Evolutionary conservation across 1,139 yeast species (phyloP).

Genomic region (Yamadazyma sp.): DNA sequence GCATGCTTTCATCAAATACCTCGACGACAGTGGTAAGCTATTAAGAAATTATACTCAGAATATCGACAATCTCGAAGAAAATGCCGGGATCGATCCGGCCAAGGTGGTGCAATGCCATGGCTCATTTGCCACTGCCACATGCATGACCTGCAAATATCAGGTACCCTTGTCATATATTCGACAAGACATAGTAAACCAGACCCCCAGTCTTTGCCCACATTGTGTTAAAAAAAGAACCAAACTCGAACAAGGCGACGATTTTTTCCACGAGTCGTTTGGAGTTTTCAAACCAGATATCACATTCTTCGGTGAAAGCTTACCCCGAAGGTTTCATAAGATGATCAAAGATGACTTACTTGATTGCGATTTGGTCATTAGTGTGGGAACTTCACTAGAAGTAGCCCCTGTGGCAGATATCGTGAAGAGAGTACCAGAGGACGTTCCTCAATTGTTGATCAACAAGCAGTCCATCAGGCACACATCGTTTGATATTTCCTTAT

Average conservation of each 20-base stretch:
- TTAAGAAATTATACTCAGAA: conserved; percentile 92
- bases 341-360: conserved; percentile 57
- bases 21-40: conserved; percentile 77
- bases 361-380: conserved; percentile 82
- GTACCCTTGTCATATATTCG: conserved; percentile 70
- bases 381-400: conserved; percentile 93
- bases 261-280: conserved; percentile 56
- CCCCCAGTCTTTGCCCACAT: conserved; percentile 71
- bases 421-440: conserved; percentile 62
- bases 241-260: conserved; percentile 26
- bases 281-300: conserved; percentile 95
- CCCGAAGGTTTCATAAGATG: conserved; percentile 65
- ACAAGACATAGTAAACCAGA: conserved; percentile 56
- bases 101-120: conserved; percentile 94
- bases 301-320: conserved; percentile 88
- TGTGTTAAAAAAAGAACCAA: conserved; percentile 52
- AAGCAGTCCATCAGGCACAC: conserved; percentile 76
- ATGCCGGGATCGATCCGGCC: conserved; percentile 72
- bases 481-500: conserved; percentile 75
- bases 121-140: conserved; percentile 88
- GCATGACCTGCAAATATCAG: conserved; percentile 72
- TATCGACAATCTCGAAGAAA: conserved; percentile 85
- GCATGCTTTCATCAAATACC: conserved; percentile 74
- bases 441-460: conserved; percentile 85
- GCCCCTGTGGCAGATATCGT: conserved; percentile 95